Evolutionary conservation across 208 protist species (phyloP), one percentile per base, ranked within the genome.

Genomic region (Trypanosoma platydactyli): DNA sequence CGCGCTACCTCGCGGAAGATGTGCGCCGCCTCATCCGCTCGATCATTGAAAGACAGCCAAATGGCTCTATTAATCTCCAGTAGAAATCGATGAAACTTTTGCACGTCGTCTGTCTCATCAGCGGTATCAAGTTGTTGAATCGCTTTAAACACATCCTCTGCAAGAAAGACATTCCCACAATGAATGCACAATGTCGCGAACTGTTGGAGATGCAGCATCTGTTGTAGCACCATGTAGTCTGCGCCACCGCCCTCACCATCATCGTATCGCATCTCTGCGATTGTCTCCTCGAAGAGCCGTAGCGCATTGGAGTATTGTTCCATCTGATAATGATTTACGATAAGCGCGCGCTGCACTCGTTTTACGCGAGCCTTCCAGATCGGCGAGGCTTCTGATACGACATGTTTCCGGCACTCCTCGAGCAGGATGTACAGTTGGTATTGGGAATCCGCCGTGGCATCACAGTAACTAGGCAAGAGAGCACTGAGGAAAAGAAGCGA

Each of bases 401-500:
- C 49, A 29, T 63, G 57, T 16, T 64, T 11, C 40, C 85, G 73
- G 64, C 84, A 88, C 58, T 83, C 71, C 33, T 68, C 73, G 33
- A 94, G 63, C 11, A 95, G 71, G 16, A 48, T 58, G 41, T 86
- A 83, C 35, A 93, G 64, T 22, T 73, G 74, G 13, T 78, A 64
- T 59, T 88, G 79, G 3, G 87, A 72, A 48, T 87, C 84, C 60
- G 76, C 84, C 2, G 73, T 44, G 41, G 70, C 73, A n/a, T 81
- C 81, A 7, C 77, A 63, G 49, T 92, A 88, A 46, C 79, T 60
- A 18, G 90, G 90, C 38, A 95, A 46, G 45, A 91, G 56, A 16
- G 86, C 87, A 0, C 73, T 62, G 20, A 92, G 52, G 70, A 94
- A 83, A 13, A 79, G 79, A 29, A 95, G 71, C 0, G 90, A 95